Percentiles rank a stretch among this genome's conserved stretches.
These are phyloP conservation scores for Olyra latifolia DNA, from an alignment of 176 grass and related monocot genomes.

Conservation along the genomic window DNA sequence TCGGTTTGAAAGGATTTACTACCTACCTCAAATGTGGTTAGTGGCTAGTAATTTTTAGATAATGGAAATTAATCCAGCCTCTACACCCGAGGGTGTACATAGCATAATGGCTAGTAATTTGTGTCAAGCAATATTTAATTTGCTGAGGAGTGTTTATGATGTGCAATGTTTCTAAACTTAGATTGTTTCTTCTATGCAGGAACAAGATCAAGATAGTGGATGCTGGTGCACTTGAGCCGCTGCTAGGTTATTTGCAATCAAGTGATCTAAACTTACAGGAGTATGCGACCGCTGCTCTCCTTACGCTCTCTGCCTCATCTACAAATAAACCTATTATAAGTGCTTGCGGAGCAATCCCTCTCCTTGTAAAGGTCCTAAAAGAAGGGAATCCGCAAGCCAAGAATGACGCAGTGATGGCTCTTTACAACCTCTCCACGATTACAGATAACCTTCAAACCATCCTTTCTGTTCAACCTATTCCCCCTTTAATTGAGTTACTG, in stretches of 20 bases:
- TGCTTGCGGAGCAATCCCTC: slow-evolving; percentile 61
- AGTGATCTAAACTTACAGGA: slow-evolving; percentile 73
- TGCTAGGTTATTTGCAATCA: slow-evolving; percentile 70
- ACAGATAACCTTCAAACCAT: slow-evolving; percentile 59
- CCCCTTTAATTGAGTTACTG: slow-evolving; percentile 61
- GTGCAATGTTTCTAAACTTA: slow-evolving; percentile 22
- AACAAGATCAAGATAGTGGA: slow-evolving; percentile 89
- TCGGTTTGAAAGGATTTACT: background rate
- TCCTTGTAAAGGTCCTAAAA: slow-evolving; percentile 72
- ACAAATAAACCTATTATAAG: slow-evolving; percentile 70
- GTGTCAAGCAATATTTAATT: background rate
- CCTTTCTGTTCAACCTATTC: slow-evolving; percentile 60
- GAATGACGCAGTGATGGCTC: slow-evolving; percentile 74
- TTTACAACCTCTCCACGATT: slow-evolving; percentile 87
- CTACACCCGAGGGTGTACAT: no score
- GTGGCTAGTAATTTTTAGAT: background rate
- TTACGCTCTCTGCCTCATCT: slow-evolving; percentile 86
- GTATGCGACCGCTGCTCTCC: slow-evolving; percentile 77
- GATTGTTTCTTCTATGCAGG: slow-evolving; percentile 47
- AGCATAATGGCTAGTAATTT: background rate
- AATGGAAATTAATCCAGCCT: no score
- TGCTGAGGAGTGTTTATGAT: background rate
- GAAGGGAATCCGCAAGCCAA: slow-evolving; percentile 81
- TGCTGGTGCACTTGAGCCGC: slow-evolving; percentile 62
- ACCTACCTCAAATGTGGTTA: background rate